phyloP scores from a whole-genome alignment of 2,329 filamentous ascomycete genomes.

The Rhinocladiella mackenziei region DNA sequence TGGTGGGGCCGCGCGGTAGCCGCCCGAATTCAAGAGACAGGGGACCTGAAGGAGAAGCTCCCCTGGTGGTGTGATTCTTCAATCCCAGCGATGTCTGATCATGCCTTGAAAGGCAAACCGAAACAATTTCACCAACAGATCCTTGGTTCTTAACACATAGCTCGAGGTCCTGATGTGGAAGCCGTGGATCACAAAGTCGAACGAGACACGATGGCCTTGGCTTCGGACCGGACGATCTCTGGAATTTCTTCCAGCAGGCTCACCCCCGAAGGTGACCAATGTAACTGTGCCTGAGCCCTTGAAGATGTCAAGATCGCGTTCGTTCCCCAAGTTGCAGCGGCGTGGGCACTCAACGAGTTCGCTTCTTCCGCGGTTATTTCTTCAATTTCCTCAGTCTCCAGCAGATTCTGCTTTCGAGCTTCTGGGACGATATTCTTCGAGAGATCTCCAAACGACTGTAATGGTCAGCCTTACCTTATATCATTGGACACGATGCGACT shows the following conservation, averaged over 20 bases:
- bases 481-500: constrained; percentile 7
- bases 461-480: constrained; percentile 4
- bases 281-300: constrained; percentile 3
- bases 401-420: constrained; percentile 26
- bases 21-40: too few species aligned
- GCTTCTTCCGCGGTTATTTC: constrained; percentile 30
- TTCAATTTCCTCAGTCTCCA: constrained; percentile 25
- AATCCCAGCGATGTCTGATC: too few species aligned
- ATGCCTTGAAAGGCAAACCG: too few species aligned
- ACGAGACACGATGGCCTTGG: not conserved
- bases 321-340: constrained; percentile 32
- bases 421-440: constrained; percentile 28
- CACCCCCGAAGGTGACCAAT: constrained; percentile 18
- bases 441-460: constrained; percentile 31
- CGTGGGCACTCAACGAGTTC: constrained; percentile 28
- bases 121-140: too few species aligned
- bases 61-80: too few species aligned
- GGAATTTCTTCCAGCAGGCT: constrained; percentile 16
- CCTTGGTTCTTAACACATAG: too few species aligned
- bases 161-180: too few species aligned
- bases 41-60: too few species aligned
- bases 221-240: not conserved
- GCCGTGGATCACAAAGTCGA: too few species aligned
- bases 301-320: constrained; percentile 29
- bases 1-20: too few species aligned